These are phyloP conservation scores for Irpex rosettiformis DNA, from an alignment of 1,284 basidiomycete species.

Conservation along the genomic window DNA sequence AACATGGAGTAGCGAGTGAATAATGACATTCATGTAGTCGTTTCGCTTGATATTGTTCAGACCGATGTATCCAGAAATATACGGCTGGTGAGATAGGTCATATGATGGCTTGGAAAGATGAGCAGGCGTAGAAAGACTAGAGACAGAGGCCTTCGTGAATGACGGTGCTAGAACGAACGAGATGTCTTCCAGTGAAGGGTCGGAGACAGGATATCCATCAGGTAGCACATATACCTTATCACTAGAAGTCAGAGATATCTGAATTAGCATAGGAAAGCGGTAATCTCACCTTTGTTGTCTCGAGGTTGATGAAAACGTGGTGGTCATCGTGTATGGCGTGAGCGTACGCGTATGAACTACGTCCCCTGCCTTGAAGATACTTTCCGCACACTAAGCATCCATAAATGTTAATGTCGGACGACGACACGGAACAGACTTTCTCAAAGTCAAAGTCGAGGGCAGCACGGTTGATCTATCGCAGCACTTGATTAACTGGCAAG, in stretches of 20 bases:
- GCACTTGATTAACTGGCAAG: neutral
- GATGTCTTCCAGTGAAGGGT: conserved; percentile 95
- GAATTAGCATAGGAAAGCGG: conserved; percentile 15
- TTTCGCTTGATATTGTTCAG: conserved; percentile 97
- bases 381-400: conserved; percentile 98
- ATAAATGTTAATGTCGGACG: conserved; percentile 97
- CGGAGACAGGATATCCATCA: conserved; percentile 93
- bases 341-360: conserved; percentile 91
- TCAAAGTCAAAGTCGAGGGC: conserved; percentile 99
- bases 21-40: conserved; percentile 97
- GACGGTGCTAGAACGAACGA: conserved; percentile 85
- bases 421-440: conserved; percentile 94
- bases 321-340: conserved; percentile 98
- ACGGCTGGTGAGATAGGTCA: conserved; percentile 79
- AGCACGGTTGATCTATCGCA: conserved; percentile 70
- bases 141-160: conserved; percentile 58
- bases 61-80: conserved; percentile 93
- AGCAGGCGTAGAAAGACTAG: conserved; percentile 52
- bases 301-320: conserved; percentile 96
- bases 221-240: conserved; percentile 94
- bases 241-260: conserved; percentile 5
- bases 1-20: conserved; percentile 92
- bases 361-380: conserved; percentile 97
- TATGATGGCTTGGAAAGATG: conserved; percentile 76
- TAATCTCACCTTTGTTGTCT: conserved; percentile 78